A percentile compares a stretch with the other conserved stretches of the same genome.
Conservation (phyloP, 176 grass and related monocot genomes). For the Phoenix dactylifera region DNA sequence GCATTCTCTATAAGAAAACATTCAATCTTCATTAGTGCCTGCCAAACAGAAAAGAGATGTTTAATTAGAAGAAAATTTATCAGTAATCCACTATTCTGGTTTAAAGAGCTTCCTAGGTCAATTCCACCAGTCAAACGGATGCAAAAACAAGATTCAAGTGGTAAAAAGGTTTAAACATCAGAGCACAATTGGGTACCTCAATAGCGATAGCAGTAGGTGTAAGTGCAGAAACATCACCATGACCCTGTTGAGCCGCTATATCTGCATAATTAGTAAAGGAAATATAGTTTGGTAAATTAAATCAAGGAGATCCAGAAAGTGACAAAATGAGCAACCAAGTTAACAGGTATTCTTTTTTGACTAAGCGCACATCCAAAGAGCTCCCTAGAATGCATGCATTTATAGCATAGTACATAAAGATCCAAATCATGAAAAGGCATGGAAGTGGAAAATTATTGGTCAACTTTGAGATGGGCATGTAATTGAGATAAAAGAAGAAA, state of each 20-base stretch:
- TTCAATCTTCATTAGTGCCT: conserved; percentile 75
- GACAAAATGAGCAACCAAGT: too few relatives aligned
- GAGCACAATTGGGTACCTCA: conserved; percentile 35
- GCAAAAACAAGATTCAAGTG: neutral
- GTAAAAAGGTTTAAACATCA: neutral
- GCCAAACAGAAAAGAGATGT: conserved; percentile 4
- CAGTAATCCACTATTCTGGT: too few relatives aligned
- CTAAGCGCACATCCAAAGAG: too few relatives aligned
- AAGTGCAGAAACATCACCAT: conserved; percentile 58
- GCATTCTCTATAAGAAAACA: conserved; percentile 48
- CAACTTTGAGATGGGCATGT: too few relatives aligned
- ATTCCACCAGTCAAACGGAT: neutral
- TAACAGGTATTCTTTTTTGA: too few relatives aligned
- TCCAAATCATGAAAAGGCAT: too few relatives aligned
- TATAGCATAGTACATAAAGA: too few relatives aligned
- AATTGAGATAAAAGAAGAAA: too few relatives aligned
- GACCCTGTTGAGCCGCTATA: conserved; percentile 71
- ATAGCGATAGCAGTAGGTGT: conserved; percentile 74
- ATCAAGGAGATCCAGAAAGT: too few relatives aligned
- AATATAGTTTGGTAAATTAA: neutral
- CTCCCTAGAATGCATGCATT: too few relatives aligned
- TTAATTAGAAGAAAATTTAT: neutral
- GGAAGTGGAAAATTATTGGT: too few relatives aligned
- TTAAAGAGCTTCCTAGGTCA: neutral
- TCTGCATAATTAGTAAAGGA: conserved; percentile 34